Percentiles rank a stretch among this genome's conserved stretches.
phyloP scores from a whole-genome alignment of 805 yeast species.

The Debaryomyces hansenii region DNA sequence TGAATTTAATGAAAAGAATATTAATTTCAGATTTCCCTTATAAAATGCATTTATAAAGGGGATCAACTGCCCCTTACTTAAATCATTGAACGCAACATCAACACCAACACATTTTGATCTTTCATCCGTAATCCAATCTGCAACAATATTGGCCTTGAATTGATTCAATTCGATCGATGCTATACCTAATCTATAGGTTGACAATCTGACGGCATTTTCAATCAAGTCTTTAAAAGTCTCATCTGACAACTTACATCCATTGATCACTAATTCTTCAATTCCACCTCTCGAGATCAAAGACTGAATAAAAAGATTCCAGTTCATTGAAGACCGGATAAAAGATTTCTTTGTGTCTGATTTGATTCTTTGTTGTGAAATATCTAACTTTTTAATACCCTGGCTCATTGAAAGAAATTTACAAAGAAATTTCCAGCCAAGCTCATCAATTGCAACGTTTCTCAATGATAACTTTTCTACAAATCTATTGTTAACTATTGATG shows the following conservation, averaged over 20 bases:
- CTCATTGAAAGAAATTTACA: constrained; percentile 50
- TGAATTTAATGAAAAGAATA: constrained; percentile 54
- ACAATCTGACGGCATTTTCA: constrained; percentile 36
- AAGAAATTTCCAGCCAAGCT: constrained; percentile 49
- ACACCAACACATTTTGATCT: constrained; percentile 51
- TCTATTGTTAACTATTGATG: constrained; percentile 44
- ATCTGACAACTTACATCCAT: constrained; percentile 53
- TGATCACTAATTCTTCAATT: constrained; percentile 56
- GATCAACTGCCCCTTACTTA: constrained; percentile 45
- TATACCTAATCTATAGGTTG: constrained; percentile 52
- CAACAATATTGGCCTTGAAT: constrained; percentile 40
- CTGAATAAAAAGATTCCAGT: constrained; percentile 52
- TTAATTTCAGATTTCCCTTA: constrained; percentile 33
- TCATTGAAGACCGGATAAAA: constrained; percentile 45
- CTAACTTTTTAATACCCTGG: constrained; percentile 47
- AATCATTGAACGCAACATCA: constrained; percentile 56
- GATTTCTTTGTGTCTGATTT: constrained; percentile 43
- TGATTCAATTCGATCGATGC: constrained; percentile 51
- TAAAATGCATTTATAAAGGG: constrained; percentile 47
- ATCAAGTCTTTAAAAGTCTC: constrained; percentile 42
- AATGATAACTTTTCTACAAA: constrained; percentile 52
- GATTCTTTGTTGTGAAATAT: constrained; percentile 56
- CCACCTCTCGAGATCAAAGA: constrained; percentile 49
- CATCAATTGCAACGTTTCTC: constrained; percentile 56
- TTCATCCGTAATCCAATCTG: constrained; percentile 48